Conservation (phyloP, 2,329 filamentous ascomycete genomes). For the Nigrospora osmanthi region DNA sequence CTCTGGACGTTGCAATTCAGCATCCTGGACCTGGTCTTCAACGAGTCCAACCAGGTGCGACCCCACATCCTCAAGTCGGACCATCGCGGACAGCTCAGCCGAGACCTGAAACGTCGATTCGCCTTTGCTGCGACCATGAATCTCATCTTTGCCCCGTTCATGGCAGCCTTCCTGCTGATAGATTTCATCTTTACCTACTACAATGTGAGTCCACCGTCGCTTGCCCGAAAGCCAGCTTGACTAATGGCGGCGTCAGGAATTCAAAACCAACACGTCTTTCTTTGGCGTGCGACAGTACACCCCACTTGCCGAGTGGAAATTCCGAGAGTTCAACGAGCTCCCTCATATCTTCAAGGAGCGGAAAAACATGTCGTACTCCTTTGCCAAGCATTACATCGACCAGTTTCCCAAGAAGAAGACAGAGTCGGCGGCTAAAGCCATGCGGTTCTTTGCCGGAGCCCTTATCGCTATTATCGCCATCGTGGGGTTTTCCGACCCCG, state of each 20-base stretch:
- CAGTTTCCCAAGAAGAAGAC: slow-evolving; percentile 96
- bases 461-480: slow-evolving; percentile 79
- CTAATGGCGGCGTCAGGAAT: slow-evolving; percentile 56
- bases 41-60: slow-evolving; percentile 78
- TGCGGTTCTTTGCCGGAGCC: slow-evolving; percentile 82
- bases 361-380: slow-evolving; percentile 90
- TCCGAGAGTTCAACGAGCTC: slow-evolving; percentile 95
- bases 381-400: slow-evolving; percentile 84
- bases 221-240: background rate
- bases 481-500: slow-evolving; percentile 80
- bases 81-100: slow-evolving; percentile 69
- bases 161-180: slow-evolving; percentile 78
- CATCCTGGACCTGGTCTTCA: slow-evolving; percentile 90
- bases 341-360: slow-evolving; percentile 86
- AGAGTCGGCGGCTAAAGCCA: slow-evolving; percentile 73
- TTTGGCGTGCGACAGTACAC: slow-evolving; percentile 88
- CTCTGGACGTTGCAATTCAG: slow-evolving; percentile 90
- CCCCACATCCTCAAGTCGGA: slow-evolving; percentile 80
- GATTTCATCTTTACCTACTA: slow-evolving; percentile 95
- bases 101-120: slow-evolving; percentile 70
- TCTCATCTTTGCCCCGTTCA: slow-evolving; percentile 76
- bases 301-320: slow-evolving; percentile 93
- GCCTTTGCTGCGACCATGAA: slow-evolving; percentile 80
- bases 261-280: slow-evolving; percentile 85
- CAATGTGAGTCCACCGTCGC: slow-evolving; percentile 48